Conservation (phyloP, 2,329 filamentous ascomycete species). For the Botrytis tulipae region DNA sequence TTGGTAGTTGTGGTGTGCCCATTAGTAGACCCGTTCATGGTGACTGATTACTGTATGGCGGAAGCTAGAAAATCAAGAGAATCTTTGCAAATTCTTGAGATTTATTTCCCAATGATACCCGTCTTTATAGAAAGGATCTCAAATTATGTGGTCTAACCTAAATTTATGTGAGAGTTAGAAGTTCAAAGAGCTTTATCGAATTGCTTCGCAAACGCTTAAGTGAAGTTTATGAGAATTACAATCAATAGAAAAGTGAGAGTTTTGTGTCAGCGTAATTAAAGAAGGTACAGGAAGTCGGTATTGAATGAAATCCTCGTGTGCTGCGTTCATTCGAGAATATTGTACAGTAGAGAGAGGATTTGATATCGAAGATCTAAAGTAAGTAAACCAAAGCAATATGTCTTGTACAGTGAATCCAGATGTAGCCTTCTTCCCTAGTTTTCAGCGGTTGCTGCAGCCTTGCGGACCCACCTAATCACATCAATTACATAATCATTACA, state of each 20-base stretch:
- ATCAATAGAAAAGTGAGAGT: constrained; percentile 5
- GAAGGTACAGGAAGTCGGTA: constrained; percentile 12
- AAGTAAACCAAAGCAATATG: background rate
- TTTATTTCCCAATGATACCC: background rate
- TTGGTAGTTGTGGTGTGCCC: constrained; percentile 24
- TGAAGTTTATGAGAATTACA: constrained; percentile 14
- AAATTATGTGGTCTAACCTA: constrained; percentile 7
- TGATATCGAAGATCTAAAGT: background rate
- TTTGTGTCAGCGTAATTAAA: background rate
- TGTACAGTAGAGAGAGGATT: constrained; percentile 9
- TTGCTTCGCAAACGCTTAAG: background rate
- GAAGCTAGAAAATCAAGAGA: background rate
- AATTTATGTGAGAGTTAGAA: background rate
- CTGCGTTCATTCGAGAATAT: constrained; percentile 7
- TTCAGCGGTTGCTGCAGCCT: constrained; percentile 7
- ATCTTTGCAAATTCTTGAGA: background rate
- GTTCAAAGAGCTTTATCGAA: constrained; percentile 18
- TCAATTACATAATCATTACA: constrained; percentile 1
- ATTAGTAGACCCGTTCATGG: constrained; percentile 35
- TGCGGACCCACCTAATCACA: constrained; percentile 7
- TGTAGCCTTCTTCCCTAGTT: constrained; percentile 1
- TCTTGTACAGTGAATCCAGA: background rate
- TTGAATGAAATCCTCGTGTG: constrained; percentile 8
- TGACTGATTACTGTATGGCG: constrained; percentile 15
- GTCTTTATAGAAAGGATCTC: background rate